Conservation (phyloP, 176 grass and related monocot genomes). For the Zoysia japonica region DNA sequence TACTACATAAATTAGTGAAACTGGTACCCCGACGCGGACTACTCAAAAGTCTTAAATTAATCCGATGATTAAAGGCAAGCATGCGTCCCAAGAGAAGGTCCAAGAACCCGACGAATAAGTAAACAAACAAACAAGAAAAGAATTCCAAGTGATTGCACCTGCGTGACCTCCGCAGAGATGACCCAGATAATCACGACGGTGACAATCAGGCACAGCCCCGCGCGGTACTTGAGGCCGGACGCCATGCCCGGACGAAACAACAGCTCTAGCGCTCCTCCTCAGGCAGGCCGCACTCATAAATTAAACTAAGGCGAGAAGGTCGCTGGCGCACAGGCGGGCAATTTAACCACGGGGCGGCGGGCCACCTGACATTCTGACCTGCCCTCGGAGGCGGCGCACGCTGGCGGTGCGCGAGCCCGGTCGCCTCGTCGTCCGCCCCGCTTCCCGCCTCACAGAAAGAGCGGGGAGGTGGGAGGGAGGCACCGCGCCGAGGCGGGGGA, state of each 20-base stretch:
- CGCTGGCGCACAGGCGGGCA: conserved; percentile 8
- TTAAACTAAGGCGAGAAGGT: neutral
- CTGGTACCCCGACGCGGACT: neutral
- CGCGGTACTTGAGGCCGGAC: conserved; percentile 61
- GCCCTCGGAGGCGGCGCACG: conserved; percentile 15
- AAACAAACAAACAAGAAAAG: neutral
- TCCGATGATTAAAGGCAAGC: neutral
- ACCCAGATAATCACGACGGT: conserved; percentile 97
- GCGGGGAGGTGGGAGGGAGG: neutral
- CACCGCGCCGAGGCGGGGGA: neutral
- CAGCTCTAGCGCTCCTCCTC: neutral
- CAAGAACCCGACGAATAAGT: neutral
- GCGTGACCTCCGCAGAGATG: conserved; percentile 96
- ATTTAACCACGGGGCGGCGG: conserved; percentile 36
- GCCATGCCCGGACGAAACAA: conserved; percentile 31
- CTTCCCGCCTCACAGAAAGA: conserved; percentile 59
- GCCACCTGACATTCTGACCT: neutral
- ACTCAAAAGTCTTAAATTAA: neutral
- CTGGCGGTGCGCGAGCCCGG: conserved; percentile 39
- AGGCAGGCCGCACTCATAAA: neutral
- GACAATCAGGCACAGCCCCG: conserved; percentile 67
- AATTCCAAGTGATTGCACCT: conserved; percentile 37
- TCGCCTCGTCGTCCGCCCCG: conserved; percentile 32
- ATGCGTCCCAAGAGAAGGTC: conserved; percentile 12
- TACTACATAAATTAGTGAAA: neutral